A percentile compares a stretch with the other conserved stretches of the same genome.
Conservation (phyloP, 768 basidiomycete species). For the Psilocybe azurescens region DNA sequence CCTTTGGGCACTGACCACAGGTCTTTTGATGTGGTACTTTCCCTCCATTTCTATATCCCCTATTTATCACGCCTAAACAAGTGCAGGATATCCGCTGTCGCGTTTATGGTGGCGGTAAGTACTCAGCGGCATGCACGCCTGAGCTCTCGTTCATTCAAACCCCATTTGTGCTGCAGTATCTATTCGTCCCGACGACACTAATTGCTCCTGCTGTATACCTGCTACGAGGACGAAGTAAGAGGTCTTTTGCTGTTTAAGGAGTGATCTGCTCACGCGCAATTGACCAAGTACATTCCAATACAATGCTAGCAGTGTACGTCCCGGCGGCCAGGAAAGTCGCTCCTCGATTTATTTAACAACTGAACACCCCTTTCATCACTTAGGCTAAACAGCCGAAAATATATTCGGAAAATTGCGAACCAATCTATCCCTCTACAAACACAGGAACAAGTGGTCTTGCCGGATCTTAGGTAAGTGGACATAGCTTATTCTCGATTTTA, state of each 20-base stretch:
- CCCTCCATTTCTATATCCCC: not conserved
- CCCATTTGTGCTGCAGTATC: not conserved
- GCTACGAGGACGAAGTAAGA: constrained; percentile 8
- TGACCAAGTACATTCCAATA: constrained; percentile 3
- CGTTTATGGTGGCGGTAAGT: not conserved
- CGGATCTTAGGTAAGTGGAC: not conserved
- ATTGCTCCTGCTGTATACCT: constrained; percentile 3
- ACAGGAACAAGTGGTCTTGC: not conserved
- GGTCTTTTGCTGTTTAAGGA: not conserved
- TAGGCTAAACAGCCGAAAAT: constrained; percentile 1
- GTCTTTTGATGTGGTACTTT: constrained; percentile 8
- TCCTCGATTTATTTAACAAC: not conserved
- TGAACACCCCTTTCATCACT: too few relatives aligned
- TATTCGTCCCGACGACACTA: not conserved
- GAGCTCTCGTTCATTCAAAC: not conserved
- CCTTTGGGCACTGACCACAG: constrained; percentile 5
- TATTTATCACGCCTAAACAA: not conserved
- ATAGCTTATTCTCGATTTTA: not conserved
- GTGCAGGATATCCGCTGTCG: constrained; percentile 5
- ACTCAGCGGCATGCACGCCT: not conserved
- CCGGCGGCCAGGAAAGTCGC: not conserved
- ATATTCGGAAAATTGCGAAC: not conserved
- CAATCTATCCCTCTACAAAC: not conserved
- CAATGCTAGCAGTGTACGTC: constrained; percentile 9
- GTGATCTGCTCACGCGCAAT: not conserved